Evolutionary conservation across 2,329 filamentous ascomycete species (phyloP).

Genomic region (Eutypella sp.): DNA sequence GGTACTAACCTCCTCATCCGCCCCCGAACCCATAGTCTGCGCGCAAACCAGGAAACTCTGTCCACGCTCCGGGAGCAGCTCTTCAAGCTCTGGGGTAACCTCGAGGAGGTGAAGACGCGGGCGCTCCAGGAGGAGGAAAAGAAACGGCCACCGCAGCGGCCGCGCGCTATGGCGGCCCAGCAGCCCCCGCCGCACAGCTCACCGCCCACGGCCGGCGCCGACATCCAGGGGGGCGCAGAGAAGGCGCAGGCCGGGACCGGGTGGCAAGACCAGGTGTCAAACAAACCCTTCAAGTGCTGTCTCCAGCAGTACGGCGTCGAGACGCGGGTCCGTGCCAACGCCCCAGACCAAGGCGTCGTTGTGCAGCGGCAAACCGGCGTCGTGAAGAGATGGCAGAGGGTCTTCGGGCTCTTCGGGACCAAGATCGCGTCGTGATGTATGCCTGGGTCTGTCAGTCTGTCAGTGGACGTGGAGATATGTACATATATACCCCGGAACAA

Average conservation of each 20-base stretch:
- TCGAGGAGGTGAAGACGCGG: slow-evolving; percentile 63
- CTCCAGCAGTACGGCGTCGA: slow-evolving; percentile 65
- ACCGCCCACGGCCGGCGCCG: slow-evolving; percentile 22
- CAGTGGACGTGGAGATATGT: too few species aligned
- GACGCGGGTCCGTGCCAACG: slow-evolving; percentile 37
- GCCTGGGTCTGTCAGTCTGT: too few species aligned
- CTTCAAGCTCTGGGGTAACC: slow-evolving; percentile 78
- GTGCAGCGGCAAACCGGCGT: not conserved
- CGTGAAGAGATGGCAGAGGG: slow-evolving; percentile 52
- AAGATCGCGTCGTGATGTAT: slow-evolving; percentile 41
- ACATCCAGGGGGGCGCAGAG: slow-evolving; percentile 8
- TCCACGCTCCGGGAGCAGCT: slow-evolving; percentile 60
- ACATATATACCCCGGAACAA: too few species aligned
- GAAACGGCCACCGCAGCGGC: slow-evolving; percentile 18
- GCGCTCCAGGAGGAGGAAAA: slow-evolving; percentile 19
- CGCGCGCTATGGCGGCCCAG: slow-evolving; percentile 18
- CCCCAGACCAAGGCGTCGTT: slow-evolving; percentile 24
- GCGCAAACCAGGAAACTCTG: slow-evolving; percentile 43
- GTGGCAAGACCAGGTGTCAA: slow-evolving; percentile 33
- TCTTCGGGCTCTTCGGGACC: slow-evolving; percentile 62
- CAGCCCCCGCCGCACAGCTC: slow-evolving; percentile 35
- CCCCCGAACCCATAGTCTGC: slow-evolving; percentile 43
- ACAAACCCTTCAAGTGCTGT: slow-evolving; percentile 64
- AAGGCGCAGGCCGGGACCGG: slow-evolving; percentile 8
- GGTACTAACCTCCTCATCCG: not conserved